Evolutionary conservation across 495 filamentous ascomycete genomes (phyloP), one percentile per base, ranked within the genome.

Genomic region (Daldinia childiae): DNA sequence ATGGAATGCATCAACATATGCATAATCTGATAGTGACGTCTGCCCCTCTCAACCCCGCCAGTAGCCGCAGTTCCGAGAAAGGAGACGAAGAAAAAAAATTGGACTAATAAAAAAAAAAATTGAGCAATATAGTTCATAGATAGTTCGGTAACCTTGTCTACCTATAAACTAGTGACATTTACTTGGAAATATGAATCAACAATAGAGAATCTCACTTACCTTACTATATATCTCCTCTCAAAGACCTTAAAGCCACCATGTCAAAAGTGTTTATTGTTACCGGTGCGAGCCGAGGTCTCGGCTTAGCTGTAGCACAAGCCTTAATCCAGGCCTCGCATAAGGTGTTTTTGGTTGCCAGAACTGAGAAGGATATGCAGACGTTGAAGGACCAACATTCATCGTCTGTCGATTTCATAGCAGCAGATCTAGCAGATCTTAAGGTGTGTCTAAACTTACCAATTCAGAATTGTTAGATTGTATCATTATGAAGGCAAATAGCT

Each of bases 291-390:
- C 86, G 88, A 14, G 95, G 95, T 38, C 91, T 98, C 67, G 95
- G 95, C 54, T 87, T 91, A 24, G 93, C 93, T 9, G 87, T 95
- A 27, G 86, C 91, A 30, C 83, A 91, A 69, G 86, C 88, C 73
- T 87, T 99, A 36, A 87, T 98, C 58, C 69, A 82, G n/a, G 77
- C 85, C 9, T 81, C 83, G 0, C 88, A 93, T 81, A 92, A 91
- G 52, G 84, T 97, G 19, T 87, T 97, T 43, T 82, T 93, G 5
- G 83, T 95, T 30, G 91, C 95, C 14, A 89, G 95, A 63, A 92
- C 86, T 67, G 77, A 85, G 45, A 84, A 85, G 36, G 85, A 87
- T 34, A 84, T 99, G 56, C 84, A 91, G 68, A 78, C 84, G 36
- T 83, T 98, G 19, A 88, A 92, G 69, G 74, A 81, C 1, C 76